These are phyloP conservation scores for Aotearoamyces nothofagi DNA, from an alignment of 2,329 filamentous ascomycete species.

Conservation along the genomic window DNA sequence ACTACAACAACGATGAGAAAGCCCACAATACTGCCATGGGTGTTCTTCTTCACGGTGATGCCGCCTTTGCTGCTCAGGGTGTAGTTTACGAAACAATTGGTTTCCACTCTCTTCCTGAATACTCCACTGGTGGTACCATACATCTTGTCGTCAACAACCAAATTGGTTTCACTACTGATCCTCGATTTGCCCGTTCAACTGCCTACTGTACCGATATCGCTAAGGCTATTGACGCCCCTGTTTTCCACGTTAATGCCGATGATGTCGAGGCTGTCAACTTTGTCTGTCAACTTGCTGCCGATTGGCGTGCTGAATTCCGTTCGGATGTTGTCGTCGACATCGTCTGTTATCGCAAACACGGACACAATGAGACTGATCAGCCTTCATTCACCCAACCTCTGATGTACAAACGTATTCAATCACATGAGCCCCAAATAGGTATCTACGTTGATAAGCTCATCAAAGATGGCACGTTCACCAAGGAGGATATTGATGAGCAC, in stretches of 20 bases:
- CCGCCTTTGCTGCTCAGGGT: conserved; percentile 91
- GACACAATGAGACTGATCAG: conserved; percentile 99
- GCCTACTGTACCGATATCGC: conserved; percentile 99
- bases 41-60: conserved; percentile 91
- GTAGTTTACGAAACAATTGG: conserved; percentile 97
- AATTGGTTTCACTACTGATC: conserved; percentile 98
- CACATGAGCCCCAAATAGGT: conserved; percentile 73
- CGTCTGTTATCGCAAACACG: conserved; percentile 97
- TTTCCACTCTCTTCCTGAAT: conserved; percentile 88
- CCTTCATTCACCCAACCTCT: conserved; percentile 98
- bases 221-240: conserved; percentile 94
- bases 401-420: conserved; percentile 96
- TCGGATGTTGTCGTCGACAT: conserved; percentile 96
- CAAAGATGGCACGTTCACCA: conserved; percentile 85
- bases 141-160: conserved; percentile 99
- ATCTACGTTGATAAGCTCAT: conserved; percentile 87
- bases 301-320: conserved; percentile 98
- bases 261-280: conserved; percentile 98
- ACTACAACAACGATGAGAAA: conserved; percentile 96
- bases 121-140: conserved; percentile 93
- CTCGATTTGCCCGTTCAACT: conserved; percentile 90
- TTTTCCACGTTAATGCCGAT: conserved; percentile 98
- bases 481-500: conserved; percentile 96
- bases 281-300: conserved; percentile 88
- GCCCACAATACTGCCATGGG: conserved; percentile 84